Conservation (phyloP, 768 basidiomycete genomes). For the Chlorophyllum brunneum region DNA sequence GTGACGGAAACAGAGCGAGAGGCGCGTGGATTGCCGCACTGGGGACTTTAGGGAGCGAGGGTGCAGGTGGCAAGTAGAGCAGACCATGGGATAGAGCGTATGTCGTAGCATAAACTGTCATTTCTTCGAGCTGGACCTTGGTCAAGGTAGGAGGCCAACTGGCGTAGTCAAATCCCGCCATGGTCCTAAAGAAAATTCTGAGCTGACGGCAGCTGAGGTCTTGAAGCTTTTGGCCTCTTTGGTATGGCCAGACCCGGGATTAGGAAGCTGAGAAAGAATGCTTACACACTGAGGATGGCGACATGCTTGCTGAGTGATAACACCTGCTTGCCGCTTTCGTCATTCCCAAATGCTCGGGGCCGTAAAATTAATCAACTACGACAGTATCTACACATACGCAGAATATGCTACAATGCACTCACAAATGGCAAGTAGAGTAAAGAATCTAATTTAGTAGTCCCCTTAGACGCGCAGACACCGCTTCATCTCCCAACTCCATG, state of each 20-base stretch:
- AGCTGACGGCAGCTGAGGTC: not conserved
- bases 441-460: not conserved
- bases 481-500: slow-evolving; percentile 2
- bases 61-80: slow-evolving; percentile 65
- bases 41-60: slow-evolving; percentile 45
- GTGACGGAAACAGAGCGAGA: slow-evolving; percentile 81
- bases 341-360: not conserved
- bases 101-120: slow-evolving; percentile 67
- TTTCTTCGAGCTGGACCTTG: slow-evolving; percentile 49
- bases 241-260: too few species aligned
- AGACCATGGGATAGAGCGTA: slow-evolving; percentile 85
- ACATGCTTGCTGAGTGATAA: slow-evolving; percentile 13
- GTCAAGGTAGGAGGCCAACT: slow-evolving; percentile 76
- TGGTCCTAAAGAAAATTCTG: not conserved
- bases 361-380: not conserved
- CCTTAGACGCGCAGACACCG: not conserved
- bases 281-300: slow-evolving; percentile 12
- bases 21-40: slow-evolving; percentile 89
- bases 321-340: slow-evolving; percentile 7
- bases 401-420: not conserved
- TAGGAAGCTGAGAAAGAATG: not conserved
- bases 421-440: not conserved
- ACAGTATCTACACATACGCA: not conserved
- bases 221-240: not conserved
- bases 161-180: slow-evolving; percentile 38